These are phyloP conservation scores for Rosa chinensis DNA, from an alignment of 306 rosid species.

Conservation along the genomic window DNA sequence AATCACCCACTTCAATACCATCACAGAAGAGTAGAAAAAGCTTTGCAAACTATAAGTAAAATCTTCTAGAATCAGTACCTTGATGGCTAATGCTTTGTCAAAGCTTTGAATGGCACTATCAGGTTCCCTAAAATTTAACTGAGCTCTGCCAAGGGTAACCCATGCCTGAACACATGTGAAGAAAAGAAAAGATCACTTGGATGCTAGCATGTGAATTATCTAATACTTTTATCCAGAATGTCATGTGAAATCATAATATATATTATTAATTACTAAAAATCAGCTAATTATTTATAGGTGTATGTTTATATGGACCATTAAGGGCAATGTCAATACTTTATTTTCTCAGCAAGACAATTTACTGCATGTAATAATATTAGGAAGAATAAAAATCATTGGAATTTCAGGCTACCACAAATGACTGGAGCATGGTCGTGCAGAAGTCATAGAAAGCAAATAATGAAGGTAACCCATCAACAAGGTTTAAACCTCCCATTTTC, in stretches of 20 bases:
- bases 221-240: background rate
- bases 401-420: background rate
- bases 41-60: background rate
- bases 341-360: background rate
- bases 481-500: background rate
- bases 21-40: conserved; percentile 13
- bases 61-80: conserved; percentile 46
- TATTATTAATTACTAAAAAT: background rate
- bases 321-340: background rate
- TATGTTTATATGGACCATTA: background rate
- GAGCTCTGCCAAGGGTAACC: conserved; percentile 95
- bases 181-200: conserved; percentile 6
- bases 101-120: conserved; percentile 80
- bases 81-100: conserved; percentile 74
- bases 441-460: background rate
- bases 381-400: background rate
- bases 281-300: background rate
- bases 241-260: background rate
- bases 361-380: background rate
- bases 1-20: conserved; percentile 7
- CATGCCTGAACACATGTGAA: conserved; percentile 52
- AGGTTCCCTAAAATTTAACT: conserved; percentile 88
- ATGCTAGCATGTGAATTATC: conserved; percentile 9
- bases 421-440: background rate
- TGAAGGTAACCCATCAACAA: background rate